These are phyloP conservation scores for Artemisia annua DNA, from an alignment of 129 eudicot genomes.

Conservation along the genomic window DNA sequence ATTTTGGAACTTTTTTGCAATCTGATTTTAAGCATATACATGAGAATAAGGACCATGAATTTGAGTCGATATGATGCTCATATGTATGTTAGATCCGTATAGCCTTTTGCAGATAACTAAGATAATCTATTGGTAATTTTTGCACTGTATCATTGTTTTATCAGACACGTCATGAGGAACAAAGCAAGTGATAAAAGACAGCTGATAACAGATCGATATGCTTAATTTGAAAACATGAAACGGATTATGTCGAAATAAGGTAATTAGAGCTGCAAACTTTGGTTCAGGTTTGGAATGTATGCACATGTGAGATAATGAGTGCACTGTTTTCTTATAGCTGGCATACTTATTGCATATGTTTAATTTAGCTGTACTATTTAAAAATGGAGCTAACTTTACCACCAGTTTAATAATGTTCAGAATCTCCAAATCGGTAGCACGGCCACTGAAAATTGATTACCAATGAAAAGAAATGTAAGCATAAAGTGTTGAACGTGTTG, in stretches of 20 bases:
- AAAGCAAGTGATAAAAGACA: conserved; percentile 9
- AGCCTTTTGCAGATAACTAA: background rate
- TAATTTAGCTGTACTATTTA: background rate
- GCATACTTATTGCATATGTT: conserved; percentile 18
- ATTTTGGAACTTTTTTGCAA: background rate
- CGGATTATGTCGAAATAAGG: background rate
- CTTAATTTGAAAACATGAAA: conserved; percentile 17
- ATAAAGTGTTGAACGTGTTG: conserved; percentile 19
- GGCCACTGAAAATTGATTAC: conserved; percentile 17
- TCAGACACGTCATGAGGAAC: conserved; percentile 17
- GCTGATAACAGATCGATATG: conserved; percentile 8
- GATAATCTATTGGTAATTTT: background rate
- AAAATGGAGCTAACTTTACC: conserved; percentile 21
- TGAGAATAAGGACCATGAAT: background rate
- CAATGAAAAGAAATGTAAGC: conserved; percentile 22
- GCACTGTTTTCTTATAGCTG: conserved; percentile 14
- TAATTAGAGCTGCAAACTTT: conserved; percentile 9
- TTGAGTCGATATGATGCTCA: background rate
- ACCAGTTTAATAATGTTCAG: conserved; percentile 11
- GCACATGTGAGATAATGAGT: conserved; percentile 19
- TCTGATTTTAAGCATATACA: conserved; percentile 1
- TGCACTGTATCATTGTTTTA: background rate
- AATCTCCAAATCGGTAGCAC: conserved; percentile 5
- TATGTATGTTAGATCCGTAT: background rate
- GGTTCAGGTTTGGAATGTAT: conserved; percentile 3